Percentiles rank a stretch among this genome's conserved stretches.
phyloP scores from a whole-genome alignment of 345 rosid genomes.

The Carallia pectinifolia region DNA sequence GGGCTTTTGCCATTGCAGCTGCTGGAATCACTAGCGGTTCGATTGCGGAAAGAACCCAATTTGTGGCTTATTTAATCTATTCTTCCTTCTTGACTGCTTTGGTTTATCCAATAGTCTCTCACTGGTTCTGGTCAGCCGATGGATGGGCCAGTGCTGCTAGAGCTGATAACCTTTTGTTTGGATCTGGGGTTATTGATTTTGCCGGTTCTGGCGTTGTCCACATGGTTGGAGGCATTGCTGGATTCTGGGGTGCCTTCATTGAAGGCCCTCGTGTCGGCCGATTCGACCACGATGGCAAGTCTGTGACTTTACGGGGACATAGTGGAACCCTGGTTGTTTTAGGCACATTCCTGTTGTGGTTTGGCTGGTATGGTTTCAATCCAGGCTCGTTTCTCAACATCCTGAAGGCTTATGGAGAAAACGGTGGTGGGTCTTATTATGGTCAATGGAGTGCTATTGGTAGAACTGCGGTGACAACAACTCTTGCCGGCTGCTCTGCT shows the following conservation, averaged over 20 bases:
- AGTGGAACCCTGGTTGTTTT: slow-evolving; percentile 43
- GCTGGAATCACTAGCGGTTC: slow-evolving; percentile 54
- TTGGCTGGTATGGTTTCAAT: slow-evolving; percentile 46
- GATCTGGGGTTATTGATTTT: slow-evolving; percentile 41
- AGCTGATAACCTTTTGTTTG: slow-evolving; percentile 33
- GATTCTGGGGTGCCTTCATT: slow-evolving; percentile 44
- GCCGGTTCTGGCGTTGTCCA: slow-evolving; percentile 48
- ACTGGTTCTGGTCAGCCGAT: slow-evolving; percentile 46
- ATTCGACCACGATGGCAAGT: slow-evolving; percentile 23
- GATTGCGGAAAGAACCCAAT: slow-evolving; percentile 25
- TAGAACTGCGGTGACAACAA: slow-evolving; percentile 46
- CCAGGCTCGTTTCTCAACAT: slow-evolving; percentile 46
- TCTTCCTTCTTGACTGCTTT: slow-evolving; percentile 47
- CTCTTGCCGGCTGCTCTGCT: slow-evolving; percentile 42
- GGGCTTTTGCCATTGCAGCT: slow-evolving; percentile 50
- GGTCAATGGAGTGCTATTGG: slow-evolving; percentile 50
- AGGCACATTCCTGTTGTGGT: slow-evolving; percentile 45
- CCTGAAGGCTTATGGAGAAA: slow-evolving; percentile 23
- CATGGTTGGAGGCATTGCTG: slow-evolving; percentile 44
- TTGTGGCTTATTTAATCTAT: slow-evolving; percentile 16
- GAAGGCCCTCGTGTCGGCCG: slow-evolving; percentile 44
- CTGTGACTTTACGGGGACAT: slow-evolving; percentile 34
- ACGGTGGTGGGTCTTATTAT: slow-evolving; percentile 22
- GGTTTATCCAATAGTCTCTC: slow-evolving; percentile 42
- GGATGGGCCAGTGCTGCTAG: slow-evolving; percentile 44